Conservation (phyloP, 176 grass and related monocot species). For the Rhynchospora breviuscula region DNA sequence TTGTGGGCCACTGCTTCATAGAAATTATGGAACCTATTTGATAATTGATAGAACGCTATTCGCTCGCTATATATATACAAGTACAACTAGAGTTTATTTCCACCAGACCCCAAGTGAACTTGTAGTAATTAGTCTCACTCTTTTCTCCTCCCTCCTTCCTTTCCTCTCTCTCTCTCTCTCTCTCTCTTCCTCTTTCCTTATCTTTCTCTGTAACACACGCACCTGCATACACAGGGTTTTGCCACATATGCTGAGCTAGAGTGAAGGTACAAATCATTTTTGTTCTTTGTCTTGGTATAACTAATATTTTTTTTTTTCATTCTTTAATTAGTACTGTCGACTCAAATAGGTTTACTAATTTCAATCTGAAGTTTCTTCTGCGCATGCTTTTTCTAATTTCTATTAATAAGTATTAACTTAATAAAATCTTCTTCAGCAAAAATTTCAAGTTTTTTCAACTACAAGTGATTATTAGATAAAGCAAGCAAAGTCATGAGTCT, state of each 20-base stretch:
- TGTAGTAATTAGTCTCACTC: not conserved
- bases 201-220: not conserved
- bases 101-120: not conserved
- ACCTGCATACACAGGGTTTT: not conserved
- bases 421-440: not conserved
- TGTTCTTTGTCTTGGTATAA: not conserved
- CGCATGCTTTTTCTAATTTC: not conserved
- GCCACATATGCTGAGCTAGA: not conserved
- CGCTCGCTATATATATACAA: constrained; percentile 5
- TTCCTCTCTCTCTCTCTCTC: not conserved
- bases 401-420: too few species aligned
- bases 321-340: not conserved
- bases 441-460: not conserved
- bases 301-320: not conserved
- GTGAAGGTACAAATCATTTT: not conserved
- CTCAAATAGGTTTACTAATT: not conserved
- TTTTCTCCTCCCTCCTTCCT: not conserved
- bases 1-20: not conserved
- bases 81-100: not conserved
- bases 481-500: not conserved
- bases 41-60: not conserved
- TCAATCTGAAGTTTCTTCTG: not conserved
- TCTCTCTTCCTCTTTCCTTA: not conserved
- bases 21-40: not conserved
- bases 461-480: not conserved